A percentile compares a stretch with the other conserved stretches of the same genome.
Evolutionary conservation across 345 rosid species (phyloP).

Genomic region (thale cress (Arabidopsis thaliana)): TAIR10.1 NC_003076.8:20912001-20912500

Average conservation of each 20-base stretch:
- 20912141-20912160: conserved; percentile 99
- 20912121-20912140: conserved; percentile 87
- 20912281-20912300: conserved; percentile 83
- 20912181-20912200: conserved; percentile 69
- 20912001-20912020: conserved; percentile 87
- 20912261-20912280: conserved; percentile 72
- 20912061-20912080: neutral
- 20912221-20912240: conserved; percentile 60
- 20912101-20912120: conserved; percentile 60
- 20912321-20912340: conserved; percentile 88
- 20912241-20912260: conserved; percentile 78
- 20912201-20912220: conserved; percentile 73
- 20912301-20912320: conserved; percentile 66
- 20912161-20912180: conserved; percentile 83
- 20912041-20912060: conserved; percentile 11
- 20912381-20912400: conserved; percentile 82
- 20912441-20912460: conserved; percentile 86
- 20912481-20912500: conserved; percentile 64
- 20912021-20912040: conserved; percentile 66
- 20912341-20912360: conserved; percentile 58
- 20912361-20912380: conserved; percentile 62
- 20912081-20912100: neutral
- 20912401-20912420: conserved; percentile 77
- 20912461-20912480: conserved; percentile 88
- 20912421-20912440: conserved; percentile 91